Evolutionary conservation across 441 rosid genomes (phyloP).

Genomic region (Macaranga tanarius): DNA sequence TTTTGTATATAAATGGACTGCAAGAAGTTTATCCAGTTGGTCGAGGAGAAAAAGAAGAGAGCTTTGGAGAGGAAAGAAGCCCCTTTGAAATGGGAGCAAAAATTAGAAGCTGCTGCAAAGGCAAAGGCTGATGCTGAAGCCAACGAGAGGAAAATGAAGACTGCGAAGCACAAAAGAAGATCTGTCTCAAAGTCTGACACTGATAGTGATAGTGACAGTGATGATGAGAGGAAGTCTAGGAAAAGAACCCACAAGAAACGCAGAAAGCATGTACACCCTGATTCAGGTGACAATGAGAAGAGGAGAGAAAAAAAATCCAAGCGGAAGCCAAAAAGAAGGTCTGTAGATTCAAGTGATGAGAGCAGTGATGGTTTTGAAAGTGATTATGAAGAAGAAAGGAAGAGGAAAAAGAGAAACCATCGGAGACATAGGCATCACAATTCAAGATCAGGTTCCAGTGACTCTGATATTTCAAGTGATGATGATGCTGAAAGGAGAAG

Average conservation of each 20-base stretch:
- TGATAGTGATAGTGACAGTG: slow-evolving; percentile 45
- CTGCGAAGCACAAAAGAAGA: slow-evolving; percentile 51
- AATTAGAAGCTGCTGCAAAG: slow-evolving; percentile 82
- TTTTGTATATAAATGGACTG: slow-evolving; percentile 71
- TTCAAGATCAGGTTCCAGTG: slow-evolving; percentile 37
- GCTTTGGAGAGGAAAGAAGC: slow-evolving; percentile 81
- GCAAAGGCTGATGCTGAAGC: slow-evolving; percentile 67
- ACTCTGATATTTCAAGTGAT: slow-evolving; percentile 38
- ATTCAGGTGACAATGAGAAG: slow-evolving; percentile 53
- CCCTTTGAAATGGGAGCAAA: slow-evolving; percentile 93
- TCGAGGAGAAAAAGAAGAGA: slow-evolving; percentile 89
- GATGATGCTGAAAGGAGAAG: slow-evolving; percentile 43
- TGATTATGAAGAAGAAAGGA: slow-evolving; percentile 49
- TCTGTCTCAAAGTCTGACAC: slow-evolving; percentile 40
- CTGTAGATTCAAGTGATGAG: slow-evolving; percentile 38
- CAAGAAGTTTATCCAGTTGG: slow-evolving; percentile 95
- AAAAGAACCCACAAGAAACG: slow-evolving; percentile 55
- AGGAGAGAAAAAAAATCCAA: slow-evolving; percentile 57
- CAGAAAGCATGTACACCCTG: slow-evolving; percentile 46
- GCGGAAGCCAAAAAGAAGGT: slow-evolving; percentile 45
- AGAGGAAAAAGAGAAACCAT: slow-evolving; percentile 45
- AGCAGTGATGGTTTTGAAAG: slow-evolving; percentile 45
- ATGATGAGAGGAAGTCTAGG: slow-evolving; percentile 50
- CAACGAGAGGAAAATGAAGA: slow-evolving; percentile 55
- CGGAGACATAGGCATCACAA: slow-evolving; percentile 40